phyloP scores from a whole-genome alignment of 2,329 filamentous ascomycete species.

The Fusarium mangiferae region DNA sequence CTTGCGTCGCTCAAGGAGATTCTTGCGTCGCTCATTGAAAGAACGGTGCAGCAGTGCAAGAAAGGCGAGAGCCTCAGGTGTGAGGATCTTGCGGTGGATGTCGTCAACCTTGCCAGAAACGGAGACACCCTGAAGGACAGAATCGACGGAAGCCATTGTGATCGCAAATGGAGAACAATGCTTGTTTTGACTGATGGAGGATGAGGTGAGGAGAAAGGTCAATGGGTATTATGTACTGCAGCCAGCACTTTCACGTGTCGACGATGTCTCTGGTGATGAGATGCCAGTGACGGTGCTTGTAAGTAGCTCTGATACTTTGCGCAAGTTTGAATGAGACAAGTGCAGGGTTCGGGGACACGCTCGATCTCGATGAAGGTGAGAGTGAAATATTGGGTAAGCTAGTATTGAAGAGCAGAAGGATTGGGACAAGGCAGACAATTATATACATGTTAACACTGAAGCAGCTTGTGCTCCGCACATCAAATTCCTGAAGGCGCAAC shows the following conservation, averaged over 20 bases:
- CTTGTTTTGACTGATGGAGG: slow-evolving; percentile 2
- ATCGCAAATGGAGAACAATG: slow-evolving; percentile 4
- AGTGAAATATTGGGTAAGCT: neutral
- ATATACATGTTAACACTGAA: slow-evolving; percentile 28
- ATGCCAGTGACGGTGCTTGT: slow-evolving; percentile 17
- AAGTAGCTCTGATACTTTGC: slow-evolving; percentile 13
- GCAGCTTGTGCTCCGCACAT: slow-evolving; percentile 32
- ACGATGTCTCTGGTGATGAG: slow-evolving; percentile 23
- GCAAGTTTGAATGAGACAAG: neutral
- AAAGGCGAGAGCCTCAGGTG: slow-evolving; percentile 89
- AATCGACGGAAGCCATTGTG: slow-evolving; percentile 75
- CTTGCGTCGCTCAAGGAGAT: slow-evolving; percentile 85
- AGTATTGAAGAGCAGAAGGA: neutral
- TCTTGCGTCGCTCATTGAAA: slow-evolving; percentile 90
- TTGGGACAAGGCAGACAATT: slow-evolving; percentile 7
- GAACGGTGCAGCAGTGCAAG: slow-evolving; percentile 93
- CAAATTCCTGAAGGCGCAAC: slow-evolving; percentile 33
- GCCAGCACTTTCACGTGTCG: slow-evolving; percentile 50
- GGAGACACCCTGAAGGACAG: slow-evolving; percentile 87
- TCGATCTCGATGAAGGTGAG: neutral
- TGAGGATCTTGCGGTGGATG: slow-evolving; percentile 88
- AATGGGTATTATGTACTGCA: slow-evolving; percentile 14
- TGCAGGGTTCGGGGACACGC: neutral
- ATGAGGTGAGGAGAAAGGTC: slow-evolving; percentile 2
- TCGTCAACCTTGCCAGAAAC: slow-evolving; percentile 84